Conservation (phyloP, 139 green algal genomes). For the Asterochloris sp. region DNA sequence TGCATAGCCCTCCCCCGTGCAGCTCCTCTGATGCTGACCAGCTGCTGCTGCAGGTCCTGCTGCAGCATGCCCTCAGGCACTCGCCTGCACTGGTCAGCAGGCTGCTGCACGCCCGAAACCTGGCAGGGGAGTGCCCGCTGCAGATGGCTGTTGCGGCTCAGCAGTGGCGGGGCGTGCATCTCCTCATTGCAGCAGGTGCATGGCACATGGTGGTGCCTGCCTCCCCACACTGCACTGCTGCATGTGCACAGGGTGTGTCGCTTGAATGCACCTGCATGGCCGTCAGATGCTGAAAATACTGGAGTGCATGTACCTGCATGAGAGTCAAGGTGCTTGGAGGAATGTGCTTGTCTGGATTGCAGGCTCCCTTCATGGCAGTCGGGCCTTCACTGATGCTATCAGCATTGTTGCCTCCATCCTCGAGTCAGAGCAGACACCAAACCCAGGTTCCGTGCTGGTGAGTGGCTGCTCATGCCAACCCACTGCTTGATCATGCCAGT, state of each 20-base stretch:
- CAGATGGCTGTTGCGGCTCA: slow-evolving; percentile 7
- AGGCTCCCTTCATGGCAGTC: background rate
- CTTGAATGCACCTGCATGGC: too few relatives aligned
- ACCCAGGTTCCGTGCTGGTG: too few relatives aligned
- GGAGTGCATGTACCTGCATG: background rate
- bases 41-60: background rate
- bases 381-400: too few relatives aligned
- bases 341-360: background rate
- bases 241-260: background rate
- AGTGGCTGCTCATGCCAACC: too few relatives aligned
- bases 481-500: too few relatives aligned
- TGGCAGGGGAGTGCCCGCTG: background rate
- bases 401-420: too few relatives aligned
- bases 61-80: too few relatives aligned
- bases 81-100: background rate
- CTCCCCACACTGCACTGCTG: background rate
- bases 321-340: background rate
- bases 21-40: background rate
- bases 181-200: slow-evolving; percentile 20
- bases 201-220: background rate
- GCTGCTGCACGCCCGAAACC: background rate
- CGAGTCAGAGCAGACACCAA: too few relatives aligned
- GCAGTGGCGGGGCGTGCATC: slow-evolving; percentile 18
- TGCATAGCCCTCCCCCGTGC: background rate
- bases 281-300: background rate